A percentile compares a stretch with the other conserved stretches of the same genome.
phyloP scores from a whole-genome alignment of 1,284 basidiomycete genomes.

The Marasmius sp. region DNA sequence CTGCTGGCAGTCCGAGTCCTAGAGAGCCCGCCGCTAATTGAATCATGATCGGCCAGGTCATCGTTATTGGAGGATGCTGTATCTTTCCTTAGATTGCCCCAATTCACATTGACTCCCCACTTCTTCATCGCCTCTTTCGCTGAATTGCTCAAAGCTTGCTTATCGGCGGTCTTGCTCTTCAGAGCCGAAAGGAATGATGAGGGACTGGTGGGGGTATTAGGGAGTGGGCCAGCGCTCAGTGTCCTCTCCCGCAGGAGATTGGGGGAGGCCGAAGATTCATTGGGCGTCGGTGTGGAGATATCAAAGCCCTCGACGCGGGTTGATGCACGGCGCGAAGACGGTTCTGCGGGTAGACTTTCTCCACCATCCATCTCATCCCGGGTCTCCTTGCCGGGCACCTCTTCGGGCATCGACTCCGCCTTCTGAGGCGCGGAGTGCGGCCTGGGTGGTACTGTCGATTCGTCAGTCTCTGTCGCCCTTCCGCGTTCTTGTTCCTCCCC shows the following conservation, averaged over 20 bases:
- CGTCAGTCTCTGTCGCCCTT: conserved; percentile 31
- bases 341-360: neutral
- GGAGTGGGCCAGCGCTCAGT: conserved; percentile 27
- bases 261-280: neutral
- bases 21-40: conserved; percentile 30
- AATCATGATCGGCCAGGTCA: conserved; percentile 43
- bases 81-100: conserved; percentile 64
- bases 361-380: neutral
- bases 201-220: conserved; percentile 35
- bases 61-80: conserved; percentile 30
- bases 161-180: conserved; percentile 76
- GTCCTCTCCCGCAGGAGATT: conserved; percentile 17
- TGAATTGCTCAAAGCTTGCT: conserved; percentile 76
- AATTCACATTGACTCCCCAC: conserved; percentile 83
- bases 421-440: conserved; percentile 18
- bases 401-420: neutral
- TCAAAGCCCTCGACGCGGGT: neutral
- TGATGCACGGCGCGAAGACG: neutral
- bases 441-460: conserved; percentile 22
- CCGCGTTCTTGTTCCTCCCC: conserved; percentile 27
- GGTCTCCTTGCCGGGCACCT: neutral
- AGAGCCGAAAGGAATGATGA: conserved; percentile 71
- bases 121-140: conserved; percentile 86
- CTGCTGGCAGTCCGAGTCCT: conserved; percentile 30
- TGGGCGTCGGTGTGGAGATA: neutral